Evolutionary conservation across 2,329 filamentous ascomycete genomes (phyloP).

Genomic region (Teratosphaeriaceae sp.): DNA sequence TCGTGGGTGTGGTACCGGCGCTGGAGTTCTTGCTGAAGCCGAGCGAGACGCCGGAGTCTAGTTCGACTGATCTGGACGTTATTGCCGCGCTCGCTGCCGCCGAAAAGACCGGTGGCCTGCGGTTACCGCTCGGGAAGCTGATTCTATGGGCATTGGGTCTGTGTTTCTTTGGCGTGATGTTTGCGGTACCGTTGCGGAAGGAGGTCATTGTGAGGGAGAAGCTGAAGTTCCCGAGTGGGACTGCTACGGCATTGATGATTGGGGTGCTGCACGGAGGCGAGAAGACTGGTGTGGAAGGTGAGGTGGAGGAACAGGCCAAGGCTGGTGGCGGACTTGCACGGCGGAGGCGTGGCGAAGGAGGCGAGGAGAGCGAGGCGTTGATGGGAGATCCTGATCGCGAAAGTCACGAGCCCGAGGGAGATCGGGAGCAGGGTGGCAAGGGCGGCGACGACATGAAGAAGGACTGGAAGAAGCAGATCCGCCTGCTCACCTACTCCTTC

Average conservation of each 20-base stretch:
- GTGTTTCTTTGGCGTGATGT: conserved; percentile 94
- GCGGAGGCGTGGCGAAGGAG: conserved; percentile 13
- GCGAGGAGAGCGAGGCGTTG: conserved; percentile 27
- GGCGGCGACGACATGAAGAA: conserved; percentile 20
- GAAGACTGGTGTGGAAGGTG: conserved; percentile 28
- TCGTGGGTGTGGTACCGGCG: conserved; percentile 90
- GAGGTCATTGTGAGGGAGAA: conserved; percentile 93
- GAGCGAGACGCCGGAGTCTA: conserved; percentile 50
- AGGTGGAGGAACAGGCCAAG: conserved; percentile 31
- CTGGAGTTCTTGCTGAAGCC: conserved; percentile 76
- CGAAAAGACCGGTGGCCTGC: conserved; percentile 21
- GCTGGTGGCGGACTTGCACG: conserved; percentile 9
- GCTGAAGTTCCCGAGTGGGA: conserved; percentile 89
- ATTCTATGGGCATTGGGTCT: conserved; percentile 88
- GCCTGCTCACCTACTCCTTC: conserved; percentile 54
- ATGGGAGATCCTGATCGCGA: conserved; percentile 20
- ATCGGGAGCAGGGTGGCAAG: conserved; percentile 17
- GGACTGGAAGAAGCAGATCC: conserved; percentile 58
- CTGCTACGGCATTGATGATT: conserved; percentile 91
- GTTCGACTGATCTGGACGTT: conserved; percentile 16
- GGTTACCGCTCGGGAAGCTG: conserved; percentile 59
- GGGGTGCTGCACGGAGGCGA: conserved; percentile 70
- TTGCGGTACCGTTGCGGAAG: conserved; percentile 81
- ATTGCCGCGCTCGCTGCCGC: conserved; percentile 12
- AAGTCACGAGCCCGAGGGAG: conserved; percentile 8